Evolutionary conservation across 352 stramenopile species (phyloP), one percentile per base, ranked within the genome.

Genomic region (Phytophthora idaei): DNA sequence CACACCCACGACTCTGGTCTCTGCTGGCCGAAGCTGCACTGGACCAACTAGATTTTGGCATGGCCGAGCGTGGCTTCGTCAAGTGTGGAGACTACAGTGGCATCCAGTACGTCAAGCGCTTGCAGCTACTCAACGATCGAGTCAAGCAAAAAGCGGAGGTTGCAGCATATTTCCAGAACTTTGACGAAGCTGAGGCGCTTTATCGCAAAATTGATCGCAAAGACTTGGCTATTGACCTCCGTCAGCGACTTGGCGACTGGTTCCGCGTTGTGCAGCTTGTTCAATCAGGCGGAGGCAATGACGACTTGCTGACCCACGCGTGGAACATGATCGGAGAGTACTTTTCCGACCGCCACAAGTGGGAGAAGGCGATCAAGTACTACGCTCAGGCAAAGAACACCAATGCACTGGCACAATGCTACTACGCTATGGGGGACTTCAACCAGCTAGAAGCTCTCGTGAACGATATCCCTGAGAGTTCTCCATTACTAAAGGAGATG

Each of bases 141-240:
- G 81, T 94, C 45, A 98, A 98, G 73, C 90, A 97, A 64, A 89
- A 93, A 34, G 94, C 94, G 4, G 92, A 98, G 64, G 88, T 97
- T 34, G 83, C 83, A 10, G 87, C 83, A 4, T 97, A 95, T 68
- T 96, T 97, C 51, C 83, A 97, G 60, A 85, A 94, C 7, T 98
- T 97, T 65, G 94, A 98, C 29, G 93, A 98, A 36, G 93, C 93
- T 1, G 94, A 98, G 64, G 76, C 80, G 28, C 64, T 98, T 17
- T 98, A 98, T 74, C 77, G 89, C 17, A 95, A 98, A 67, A 98
- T 98, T 14, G 94, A 98, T 57, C 87, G 94, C n/a, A 97, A 97
- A 56, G 94, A 98, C 60, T 69, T 98, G 10, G 93, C 94, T 25
- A 95, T 98, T 44, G 90, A 97, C 31, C 72, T 98, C 21, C 85